These are phyloP conservation scores for Starmerella geochares DNA, from an alignment of 805 yeast genomes.

Conservation along the genomic window DNA sequence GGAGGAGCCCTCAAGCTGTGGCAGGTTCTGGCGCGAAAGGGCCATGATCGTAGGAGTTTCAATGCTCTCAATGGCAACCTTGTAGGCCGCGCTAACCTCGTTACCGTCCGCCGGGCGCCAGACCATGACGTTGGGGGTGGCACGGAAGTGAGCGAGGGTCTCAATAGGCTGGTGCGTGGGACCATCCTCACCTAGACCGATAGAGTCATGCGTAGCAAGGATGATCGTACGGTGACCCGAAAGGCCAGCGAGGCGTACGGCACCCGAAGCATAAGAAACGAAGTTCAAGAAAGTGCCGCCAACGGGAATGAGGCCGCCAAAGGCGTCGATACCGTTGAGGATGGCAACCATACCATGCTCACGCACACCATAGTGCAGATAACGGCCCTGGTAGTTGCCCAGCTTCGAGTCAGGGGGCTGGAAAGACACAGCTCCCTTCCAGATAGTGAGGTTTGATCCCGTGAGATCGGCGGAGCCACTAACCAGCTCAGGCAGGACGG, in stretches of 20 bases:
- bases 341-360: conserved; percentile 99
- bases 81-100: conserved; percentile 47
- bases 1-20: conserved; percentile 87
- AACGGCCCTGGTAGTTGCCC: conserved; percentile 85
- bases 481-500: conserved; percentile 70
- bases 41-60: conserved; percentile 63
- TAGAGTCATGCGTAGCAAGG: conserved; percentile 50
- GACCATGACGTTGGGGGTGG: conserved; percentile 41
- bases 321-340: conserved; percentile 93
- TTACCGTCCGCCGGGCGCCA: conserved; percentile 48
- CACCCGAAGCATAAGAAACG: conserved; percentile 49
- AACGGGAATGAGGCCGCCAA: conserved; percentile 71
- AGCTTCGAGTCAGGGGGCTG: conserved; percentile 72
- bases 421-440: conserved; percentile 77
- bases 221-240: conserved; percentile 40
- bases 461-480: conserved; percentile 99
- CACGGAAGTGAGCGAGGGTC: conserved; percentile 42
- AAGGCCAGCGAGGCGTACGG: conserved; percentile 42
- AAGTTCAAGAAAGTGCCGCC: conserved; percentile 98
- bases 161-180: conserved; percentile 52
- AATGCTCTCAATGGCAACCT: conserved; percentile 46
- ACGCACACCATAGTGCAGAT: conserved; percentile 95
- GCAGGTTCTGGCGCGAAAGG: conserved; percentile 66
- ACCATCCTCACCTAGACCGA: conserved; percentile 51
- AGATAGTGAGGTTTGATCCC: conserved; percentile 89